Base-by-base conservation (phyloP, 257 asterid species). In the Striga asiatica region DNA sequence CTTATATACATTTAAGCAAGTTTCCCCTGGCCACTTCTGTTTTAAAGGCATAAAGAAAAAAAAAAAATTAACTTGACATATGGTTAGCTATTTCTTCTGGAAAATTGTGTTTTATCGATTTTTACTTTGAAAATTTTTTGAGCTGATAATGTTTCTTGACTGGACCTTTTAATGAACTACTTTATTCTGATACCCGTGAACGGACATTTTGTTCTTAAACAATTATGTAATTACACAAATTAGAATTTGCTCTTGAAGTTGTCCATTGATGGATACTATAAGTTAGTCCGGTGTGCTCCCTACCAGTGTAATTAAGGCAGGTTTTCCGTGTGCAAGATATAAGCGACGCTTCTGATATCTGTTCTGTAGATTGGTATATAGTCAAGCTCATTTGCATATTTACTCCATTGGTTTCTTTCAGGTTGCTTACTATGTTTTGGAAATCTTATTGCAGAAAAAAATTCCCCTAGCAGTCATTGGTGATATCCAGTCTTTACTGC, bases 401-500 rank as follows among this genome's bases (percentile, higher is more conserved):
- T 25, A 39, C 34, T 50, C 20, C 50, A 49, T 31, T 28, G 46
- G 42, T 60, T 27, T 51, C 47, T 50, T 54, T 19, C 49, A 50
- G 23, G 60, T 0, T 63, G 27, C 65, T 67, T 38, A 61, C 49
- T 20, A 24, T 42, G 10, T 43, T 16, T n/a, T 60, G 74, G 20
- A 58, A 50, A 35, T 66, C 53, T 56, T 67, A 17, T 72, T 78
- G 85, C 92, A 91, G 97, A 67, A 71, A 59, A 76, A 54, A 45
- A 20, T 70, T 62, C 85, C 74, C 7, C 53, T 66, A 68, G 65
- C 71, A 57, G 77, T 79, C 54, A 70, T 91, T 66, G 79, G 81
- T 65, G 97, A 75, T 69, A 77, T 91, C 61, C 95, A 87, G 56
- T 78, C 84, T 67, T 77, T 84, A 61, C 68, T 91, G 74, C 69